Evolutionary conservation across 2,329 filamentous ascomycete genomes (phyloP).

Genomic region (Cyclaneusma minus): DNA sequence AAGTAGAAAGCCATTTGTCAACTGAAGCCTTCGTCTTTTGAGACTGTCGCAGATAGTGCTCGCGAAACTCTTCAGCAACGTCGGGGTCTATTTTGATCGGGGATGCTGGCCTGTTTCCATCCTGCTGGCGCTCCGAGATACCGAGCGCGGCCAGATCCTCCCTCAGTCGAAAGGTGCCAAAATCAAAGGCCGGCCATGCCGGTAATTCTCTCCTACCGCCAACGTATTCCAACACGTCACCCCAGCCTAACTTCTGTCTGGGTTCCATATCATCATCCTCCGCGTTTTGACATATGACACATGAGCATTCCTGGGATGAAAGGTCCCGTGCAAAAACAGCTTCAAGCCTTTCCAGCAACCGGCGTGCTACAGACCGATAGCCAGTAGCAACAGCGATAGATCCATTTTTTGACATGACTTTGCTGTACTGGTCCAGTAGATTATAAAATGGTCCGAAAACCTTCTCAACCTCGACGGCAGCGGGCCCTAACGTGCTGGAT

Average conservation of each 20-base stretch:
- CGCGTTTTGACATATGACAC: conserved; percentile 61
- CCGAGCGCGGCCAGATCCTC: conserved; percentile 38
- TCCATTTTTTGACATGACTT: conserved; percentile 67
- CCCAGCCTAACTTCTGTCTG: conserved; percentile 57
- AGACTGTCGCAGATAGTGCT: conserved; percentile 82
- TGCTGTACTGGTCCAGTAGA: conserved; percentile 72
- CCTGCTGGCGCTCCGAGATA: conserved; percentile 30
- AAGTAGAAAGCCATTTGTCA: conserved; percentile 75
- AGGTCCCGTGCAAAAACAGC: conserved; percentile 91
- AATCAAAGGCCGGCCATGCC: conserved; percentile 74
- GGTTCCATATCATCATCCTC: conserved; percentile 27
- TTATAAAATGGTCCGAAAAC: conserved; percentile 74
- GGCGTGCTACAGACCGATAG: conserved; percentile 83
- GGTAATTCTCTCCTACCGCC: conserved; percentile 79
- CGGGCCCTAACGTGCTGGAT: conserved; percentile 47
- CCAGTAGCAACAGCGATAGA: conserved; percentile 91
- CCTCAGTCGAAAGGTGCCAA: conserved; percentile 45
- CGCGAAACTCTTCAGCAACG: conserved; percentile 82
- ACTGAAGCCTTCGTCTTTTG: conserved; percentile 87
- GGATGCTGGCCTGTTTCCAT: conserved; percentile 38
- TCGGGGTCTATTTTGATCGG: conserved; percentile 76
- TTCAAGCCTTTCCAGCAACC: conserved; percentile 77
- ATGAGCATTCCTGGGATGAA: conserved; percentile 70
- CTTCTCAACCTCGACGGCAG: conserved; percentile 50
- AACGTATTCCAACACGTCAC: conserved; percentile 85